Percentiles rank a stretch among this genome's conserved stretches.
These are phyloP conservation scores for Myochromella boudieri DNA, from an alignment of 768 basidiomycete genomes.

Conservation along the genomic window DNA sequence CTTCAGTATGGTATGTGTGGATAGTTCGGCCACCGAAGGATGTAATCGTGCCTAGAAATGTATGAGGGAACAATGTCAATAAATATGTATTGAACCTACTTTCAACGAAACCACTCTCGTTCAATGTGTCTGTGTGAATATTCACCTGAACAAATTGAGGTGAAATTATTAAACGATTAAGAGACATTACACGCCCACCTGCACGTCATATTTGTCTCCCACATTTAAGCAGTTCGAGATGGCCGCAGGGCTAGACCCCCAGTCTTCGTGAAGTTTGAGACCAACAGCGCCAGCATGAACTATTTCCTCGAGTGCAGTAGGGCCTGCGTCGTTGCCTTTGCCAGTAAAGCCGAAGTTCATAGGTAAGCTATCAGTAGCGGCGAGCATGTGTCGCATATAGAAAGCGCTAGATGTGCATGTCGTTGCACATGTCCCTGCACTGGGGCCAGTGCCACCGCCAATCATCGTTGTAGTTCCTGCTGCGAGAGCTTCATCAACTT, in stretches of 20 bases:
- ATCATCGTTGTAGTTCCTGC: conserved; percentile 91
- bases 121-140: conserved; percentile 96
- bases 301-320: conserved; percentile 50
- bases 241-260: conserved; percentile 87
- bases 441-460: conserved; percentile 95
- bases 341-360: conserved; percentile 96
- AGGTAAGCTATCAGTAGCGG: conserved; percentile 85
- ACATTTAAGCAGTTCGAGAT: conserved; percentile 79
- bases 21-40: conserved; percentile 92
- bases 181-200: conserved; percentile 57
- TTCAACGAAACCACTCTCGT: conserved; percentile 97
- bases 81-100: conserved; percentile 43
- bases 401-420: conserved; percentile 92
- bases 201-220: conserved; percentile 90
- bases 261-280: conserved; percentile 96
- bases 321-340: conserved; percentile 91
- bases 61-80: conserved; percentile 3
- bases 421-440: conserved; percentile 87
- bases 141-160: conserved; percentile 52
- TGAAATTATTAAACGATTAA: not conserved
- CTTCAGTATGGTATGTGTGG: conserved; percentile 97
- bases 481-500: conserved; percentile 82
- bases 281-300: conserved; percentile 40
- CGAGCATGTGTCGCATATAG: conserved; percentile 88
- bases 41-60: conserved; percentile 70